phyloP scores from a whole-genome alignment of 2,329 filamentous ascomycete genomes.

The Sarocladium brachiariae region DNA sequence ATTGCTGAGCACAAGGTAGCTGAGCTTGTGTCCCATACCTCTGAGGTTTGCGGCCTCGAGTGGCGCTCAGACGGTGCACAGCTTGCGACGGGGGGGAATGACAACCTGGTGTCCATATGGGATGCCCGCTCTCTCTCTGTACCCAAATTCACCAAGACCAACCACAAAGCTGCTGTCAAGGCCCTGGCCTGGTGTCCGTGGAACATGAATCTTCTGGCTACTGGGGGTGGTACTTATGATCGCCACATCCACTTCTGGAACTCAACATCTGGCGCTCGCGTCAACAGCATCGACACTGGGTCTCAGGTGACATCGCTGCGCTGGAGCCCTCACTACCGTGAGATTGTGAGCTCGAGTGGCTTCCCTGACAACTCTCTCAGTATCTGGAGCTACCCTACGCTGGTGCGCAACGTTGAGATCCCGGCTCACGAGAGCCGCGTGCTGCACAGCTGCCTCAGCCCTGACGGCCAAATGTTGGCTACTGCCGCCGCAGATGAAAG shows the following conservation, averaged over 20 bases:
- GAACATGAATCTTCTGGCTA: conserved; percentile 95
- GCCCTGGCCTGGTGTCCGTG: conserved; percentile 98
- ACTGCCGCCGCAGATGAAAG: conserved; percentile 95
- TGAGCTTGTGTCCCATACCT: conserved; percentile 93
- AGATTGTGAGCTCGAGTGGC: conserved; percentile 94
- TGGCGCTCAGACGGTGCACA: conserved; percentile 96
- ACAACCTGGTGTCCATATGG: conserved; percentile 99
- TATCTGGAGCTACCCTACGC: conserved; percentile 97
- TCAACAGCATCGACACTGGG: conserved; percentile 98
- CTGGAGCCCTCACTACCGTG: conserved; percentile 95
- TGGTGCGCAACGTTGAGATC: conserved; percentile 97
- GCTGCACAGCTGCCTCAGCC: conserved; percentile 92
- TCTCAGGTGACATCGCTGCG: conserved; percentile 94
- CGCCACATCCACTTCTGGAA: conserved; percentile 99
- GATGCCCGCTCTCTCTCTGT: conserved; percentile 88
- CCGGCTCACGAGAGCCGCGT: conserved; percentile 95
- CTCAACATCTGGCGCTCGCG: conserved; percentile 90
- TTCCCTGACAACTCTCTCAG: conserved; percentile 99
- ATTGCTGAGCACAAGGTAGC: conserved; percentile 97
- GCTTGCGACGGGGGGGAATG: conserved; percentile 94
- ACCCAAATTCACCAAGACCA: conserved; percentile 99
- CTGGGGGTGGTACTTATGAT: conserved; percentile 92
- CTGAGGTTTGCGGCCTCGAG: conserved; percentile 95
- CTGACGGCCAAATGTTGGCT: conserved; percentile 95
- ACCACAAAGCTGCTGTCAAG: conserved; percentile 98